Evolutionary conservation across 129 eudicot genomes (phyloP).

Genomic region (Rutidosis leptorrhynchoides): DNA sequence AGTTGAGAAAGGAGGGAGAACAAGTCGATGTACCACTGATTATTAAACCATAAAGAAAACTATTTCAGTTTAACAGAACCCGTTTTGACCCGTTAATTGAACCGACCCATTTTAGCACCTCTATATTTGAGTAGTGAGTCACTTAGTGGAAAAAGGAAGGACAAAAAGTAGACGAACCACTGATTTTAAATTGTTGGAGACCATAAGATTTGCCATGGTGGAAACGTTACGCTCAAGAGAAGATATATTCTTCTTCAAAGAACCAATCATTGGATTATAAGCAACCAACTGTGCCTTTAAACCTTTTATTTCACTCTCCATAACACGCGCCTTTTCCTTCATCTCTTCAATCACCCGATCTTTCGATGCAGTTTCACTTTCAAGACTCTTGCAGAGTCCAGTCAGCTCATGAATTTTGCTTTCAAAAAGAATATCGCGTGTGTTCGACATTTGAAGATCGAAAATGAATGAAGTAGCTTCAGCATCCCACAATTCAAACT

Average conservation of each 20-base stretch:
- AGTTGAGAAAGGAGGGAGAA: not conserved
- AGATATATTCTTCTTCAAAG: constrained; percentile 52
- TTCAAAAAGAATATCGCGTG: constrained; percentile 59
- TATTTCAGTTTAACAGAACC: not conserved
- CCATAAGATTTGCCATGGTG: constrained; percentile 41
- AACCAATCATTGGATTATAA: constrained; percentile 52
- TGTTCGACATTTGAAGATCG: constrained; percentile 72
- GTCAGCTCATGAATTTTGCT: constrained; percentile 66
- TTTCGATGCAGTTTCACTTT: constrained; percentile 55
- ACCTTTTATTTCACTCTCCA: constrained; percentile 61
- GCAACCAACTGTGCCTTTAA: constrained; percentile 57
- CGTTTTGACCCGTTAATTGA: not conserved
- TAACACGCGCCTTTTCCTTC: constrained; percentile 44
- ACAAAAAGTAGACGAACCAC: constrained; percentile 39
- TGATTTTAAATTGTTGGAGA: constrained; percentile 31
- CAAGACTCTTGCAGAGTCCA: constrained; percentile 61
- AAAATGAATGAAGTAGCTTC: constrained; percentile 83
- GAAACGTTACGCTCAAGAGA: constrained; percentile 60
- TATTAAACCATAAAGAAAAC: not conserved
- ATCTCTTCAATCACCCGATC: constrained; percentile 58
- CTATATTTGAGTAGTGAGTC: not conserved
- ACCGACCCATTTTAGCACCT: not conserved
- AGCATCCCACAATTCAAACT: constrained; percentile 86
- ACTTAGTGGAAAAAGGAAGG: not conserved
- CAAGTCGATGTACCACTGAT: constrained; percentile 43